Evolutionary conservation across 116 monocot genomes (phyloP).

Genomic region (Dioscorea cayenensis): DNA sequence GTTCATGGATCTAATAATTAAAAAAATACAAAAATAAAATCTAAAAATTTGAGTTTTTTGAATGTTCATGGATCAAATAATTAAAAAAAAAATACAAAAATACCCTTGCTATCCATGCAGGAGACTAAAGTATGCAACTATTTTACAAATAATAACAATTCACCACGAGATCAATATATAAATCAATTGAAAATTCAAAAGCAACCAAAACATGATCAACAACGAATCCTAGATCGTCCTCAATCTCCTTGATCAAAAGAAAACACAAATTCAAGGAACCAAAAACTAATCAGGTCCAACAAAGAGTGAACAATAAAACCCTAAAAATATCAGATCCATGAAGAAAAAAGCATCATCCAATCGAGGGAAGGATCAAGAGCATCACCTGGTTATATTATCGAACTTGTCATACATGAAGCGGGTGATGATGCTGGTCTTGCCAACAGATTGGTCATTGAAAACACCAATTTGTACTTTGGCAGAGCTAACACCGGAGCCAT

Average conservation of each 20-base stretch:
- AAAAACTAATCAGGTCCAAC: too few species aligned
- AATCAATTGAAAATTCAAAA: too few species aligned
- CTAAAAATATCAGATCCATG: too few species aligned
- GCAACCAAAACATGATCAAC: background rate
- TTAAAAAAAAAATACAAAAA: too few species aligned
- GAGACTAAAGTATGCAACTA: background rate
- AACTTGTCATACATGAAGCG: too few species aligned
- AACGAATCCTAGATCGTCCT: background rate
- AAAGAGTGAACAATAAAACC: too few species aligned
- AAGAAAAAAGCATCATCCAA: too few species aligned
- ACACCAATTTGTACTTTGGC: constrained; percentile 68
- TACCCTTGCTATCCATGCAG: too few species aligned
- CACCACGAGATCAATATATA: background rate
- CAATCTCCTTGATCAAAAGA: background rate
- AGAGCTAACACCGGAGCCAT: constrained; percentile 54
- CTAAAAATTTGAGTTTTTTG: too few species aligned
- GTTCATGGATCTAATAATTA: too few species aligned
- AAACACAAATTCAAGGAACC: background rate
- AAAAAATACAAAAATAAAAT: too few species aligned
- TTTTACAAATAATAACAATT: background rate
- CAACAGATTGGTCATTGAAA: constrained; percentile 64
- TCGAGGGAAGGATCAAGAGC: background rate
- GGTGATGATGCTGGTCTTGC: constrained; percentile 72
- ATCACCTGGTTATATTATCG: constrained; percentile 59
- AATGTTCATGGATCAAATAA: too few species aligned